phyloP scores from a whole-genome alignment of 768 basidiomycete genomes.

The Vararia minispora region DNA sequence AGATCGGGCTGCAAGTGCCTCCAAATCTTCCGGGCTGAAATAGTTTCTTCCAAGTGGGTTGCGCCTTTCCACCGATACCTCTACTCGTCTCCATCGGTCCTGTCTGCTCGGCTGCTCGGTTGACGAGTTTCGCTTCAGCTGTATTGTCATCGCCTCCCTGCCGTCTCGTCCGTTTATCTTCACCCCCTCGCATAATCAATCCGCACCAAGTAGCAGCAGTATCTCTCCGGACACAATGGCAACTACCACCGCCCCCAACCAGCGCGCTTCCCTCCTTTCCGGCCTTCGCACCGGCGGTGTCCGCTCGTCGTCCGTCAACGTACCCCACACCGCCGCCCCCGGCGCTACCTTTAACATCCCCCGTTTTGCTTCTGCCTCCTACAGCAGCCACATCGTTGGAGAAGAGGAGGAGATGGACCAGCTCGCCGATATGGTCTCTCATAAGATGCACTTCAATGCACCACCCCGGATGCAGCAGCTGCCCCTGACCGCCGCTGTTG shows the following conservation, averaged over 20 bases:
- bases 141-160: constrained; percentile 22
- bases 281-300: constrained; percentile 88
- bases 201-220: too few relatives aligned
- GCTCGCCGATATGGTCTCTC: constrained; percentile 42
- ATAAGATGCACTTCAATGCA: constrained; percentile 38
- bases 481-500: constrained; percentile 64
- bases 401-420: constrained; percentile 52
- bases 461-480: constrained; percentile 27
- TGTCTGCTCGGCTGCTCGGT: too few relatives aligned
- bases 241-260: constrained; percentile 31
- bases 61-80: too few relatives aligned
- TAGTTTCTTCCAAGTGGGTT: too few relatives aligned
- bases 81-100: background rate
- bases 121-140: constrained; percentile 14
- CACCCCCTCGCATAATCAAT: constrained; percentile 12
- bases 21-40: background rate
- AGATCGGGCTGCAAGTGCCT: constrained; percentile 2
- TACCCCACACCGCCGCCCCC: constrained; percentile 63
- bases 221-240: too few relatives aligned
- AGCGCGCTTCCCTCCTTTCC: constrained; percentile 75
- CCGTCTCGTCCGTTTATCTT: constrained; percentile 12
- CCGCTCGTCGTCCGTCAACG: constrained; percentile 45
- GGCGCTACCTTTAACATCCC: constrained; percentile 52
- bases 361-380: constrained; percentile 36
- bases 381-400: constrained; percentile 30